Conservation (phyloP, 345 rosid genomes). For the Pistacia atlantica region DNA sequence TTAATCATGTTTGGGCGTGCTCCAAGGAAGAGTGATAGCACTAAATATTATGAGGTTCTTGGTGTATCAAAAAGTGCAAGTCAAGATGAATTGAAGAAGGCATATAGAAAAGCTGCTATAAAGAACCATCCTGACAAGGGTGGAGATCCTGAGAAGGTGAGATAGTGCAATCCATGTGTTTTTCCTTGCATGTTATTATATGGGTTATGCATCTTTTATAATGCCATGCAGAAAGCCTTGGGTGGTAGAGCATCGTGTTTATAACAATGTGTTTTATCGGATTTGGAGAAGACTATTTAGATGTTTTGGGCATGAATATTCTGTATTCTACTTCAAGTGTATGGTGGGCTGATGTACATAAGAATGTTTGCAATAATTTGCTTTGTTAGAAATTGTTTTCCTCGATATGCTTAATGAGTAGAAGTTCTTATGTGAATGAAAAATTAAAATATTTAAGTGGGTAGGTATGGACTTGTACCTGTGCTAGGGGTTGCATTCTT, state of each 20-base stretch:
- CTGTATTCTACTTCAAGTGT: too few species aligned
- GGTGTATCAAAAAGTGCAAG: constrained; percentile 49
- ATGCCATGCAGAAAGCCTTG: not conserved
- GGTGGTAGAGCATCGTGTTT: not conserved
- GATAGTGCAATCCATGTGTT: not conserved
- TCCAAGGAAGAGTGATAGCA: constrained; percentile 36
- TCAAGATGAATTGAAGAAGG: constrained; percentile 63
- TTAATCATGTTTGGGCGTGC: constrained; percentile 56
- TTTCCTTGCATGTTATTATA: not conserved
- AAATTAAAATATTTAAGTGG: not conserved
- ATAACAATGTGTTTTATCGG: not conserved
- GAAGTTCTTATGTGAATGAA: not conserved
- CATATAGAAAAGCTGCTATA: constrained; percentile 59
- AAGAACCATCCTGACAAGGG: constrained; percentile 74
- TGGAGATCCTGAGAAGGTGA: constrained; percentile 67
- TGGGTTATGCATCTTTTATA: not conserved
- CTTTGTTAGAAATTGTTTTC: not conserved
- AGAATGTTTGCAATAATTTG: not conserved
- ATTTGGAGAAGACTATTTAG: not conserved
- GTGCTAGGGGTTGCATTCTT: not conserved
- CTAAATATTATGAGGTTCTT: constrained; percentile 46
- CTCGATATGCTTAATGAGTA: not conserved
- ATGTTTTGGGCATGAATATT: too few species aligned
- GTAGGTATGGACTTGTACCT: not conserved
- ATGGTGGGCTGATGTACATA: not conserved